Evolutionary conservation across 129 eudicot genomes (phyloP).

Genomic region (Flaveria robusta): DNA sequence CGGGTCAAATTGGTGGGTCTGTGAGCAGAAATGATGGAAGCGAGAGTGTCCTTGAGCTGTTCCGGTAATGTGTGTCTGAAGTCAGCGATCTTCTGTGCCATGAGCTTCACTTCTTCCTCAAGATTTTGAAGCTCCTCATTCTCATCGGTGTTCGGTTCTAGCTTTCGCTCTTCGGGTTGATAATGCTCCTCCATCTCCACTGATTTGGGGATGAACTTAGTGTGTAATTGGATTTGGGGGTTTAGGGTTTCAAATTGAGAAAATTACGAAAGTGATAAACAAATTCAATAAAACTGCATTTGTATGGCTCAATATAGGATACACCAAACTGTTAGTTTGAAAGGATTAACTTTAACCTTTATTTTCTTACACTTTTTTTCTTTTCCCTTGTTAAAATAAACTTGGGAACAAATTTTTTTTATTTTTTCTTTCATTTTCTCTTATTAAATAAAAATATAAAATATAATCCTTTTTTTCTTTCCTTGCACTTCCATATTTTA

Average conservation of each 20-base stretch:
- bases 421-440: too few relatives aligned
- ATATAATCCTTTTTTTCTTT: too few relatives aligned
- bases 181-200: conserved; percentile 24
- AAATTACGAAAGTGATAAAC: neutral
- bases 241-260: conserved; percentile 5
- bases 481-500: too few relatives aligned
- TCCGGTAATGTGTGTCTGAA: conserved; percentile 46
- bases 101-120: conserved; percentile 46
- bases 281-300: neutral
- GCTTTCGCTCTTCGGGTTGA: neutral
- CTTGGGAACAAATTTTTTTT: too few relatives aligned
- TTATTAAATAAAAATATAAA: too few relatives aligned
- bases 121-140: conserved; percentile 36
- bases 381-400: too few relatives aligned
- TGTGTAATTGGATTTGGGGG: neutral
- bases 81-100: conserved; percentile 43
- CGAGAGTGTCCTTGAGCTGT: conserved; percentile 39
- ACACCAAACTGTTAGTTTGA: too few relatives aligned
- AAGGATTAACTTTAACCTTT: too few relatives aligned
- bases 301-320: too few relatives aligned
- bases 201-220: neutral
- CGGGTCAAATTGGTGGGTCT: conserved; percentile 37
- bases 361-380: too few relatives aligned
- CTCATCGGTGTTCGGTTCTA: conserved; percentile 19
- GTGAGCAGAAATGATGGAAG: conserved; percentile 44